A percentile compares a stretch with the other conserved stretches of the same genome.
These are phyloP conservation scores for Amylocarpus encephaloides DNA, from an alignment of 2,329 filamentous ascomycete species.

Conservation along the genomic window DNA sequence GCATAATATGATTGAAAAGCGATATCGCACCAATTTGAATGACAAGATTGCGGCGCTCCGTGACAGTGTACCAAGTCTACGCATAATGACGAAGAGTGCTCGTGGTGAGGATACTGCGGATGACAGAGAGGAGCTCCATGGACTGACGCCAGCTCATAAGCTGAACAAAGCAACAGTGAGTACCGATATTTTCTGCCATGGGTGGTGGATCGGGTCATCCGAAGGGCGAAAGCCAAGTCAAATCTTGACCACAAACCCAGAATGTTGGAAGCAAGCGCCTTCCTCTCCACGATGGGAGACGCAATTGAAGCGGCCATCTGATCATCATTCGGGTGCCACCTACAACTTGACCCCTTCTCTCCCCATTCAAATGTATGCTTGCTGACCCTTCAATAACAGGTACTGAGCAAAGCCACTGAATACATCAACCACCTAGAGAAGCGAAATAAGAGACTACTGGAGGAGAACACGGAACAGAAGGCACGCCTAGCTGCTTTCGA, in stretches of 20 bases:
- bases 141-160: slow-evolving; percentile 82
- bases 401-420: slow-evolving; percentile 90
- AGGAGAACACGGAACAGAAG: slow-evolving; percentile 77
- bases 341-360: too few species aligned
- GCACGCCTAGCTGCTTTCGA: slow-evolving; percentile 67
- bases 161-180: slow-evolving; percentile 89
- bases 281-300: too few species aligned
- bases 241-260: too few species aligned
- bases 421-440: slow-evolving; percentile 94
- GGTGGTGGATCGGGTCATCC: too few species aligned
- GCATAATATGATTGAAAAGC: slow-evolving; percentile 97
- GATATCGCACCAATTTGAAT: slow-evolving; percentile 92
- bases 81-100: slow-evolving; percentile 72
- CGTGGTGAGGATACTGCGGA: slow-evolving; percentile 62
- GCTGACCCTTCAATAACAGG: slow-evolving; percentile 17
- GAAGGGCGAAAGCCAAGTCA: too few species aligned
- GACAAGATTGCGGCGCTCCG: slow-evolving; percentile 92
- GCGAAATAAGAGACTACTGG: slow-evolving; percentile 72
- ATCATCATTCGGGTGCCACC: too few species aligned
- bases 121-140: slow-evolving; percentile 75
- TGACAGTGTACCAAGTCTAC: slow-evolving; percentile 85
- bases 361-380: neutral
- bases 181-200: slow-evolving; percentile 5
- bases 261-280: too few species aligned
- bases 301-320: too few species aligned